These are phyloP conservation scores for Xylariomycetidae sp. DNA, from an alignment of 2,329 filamentous ascomycete species.

Conservation along the genomic window DNA sequence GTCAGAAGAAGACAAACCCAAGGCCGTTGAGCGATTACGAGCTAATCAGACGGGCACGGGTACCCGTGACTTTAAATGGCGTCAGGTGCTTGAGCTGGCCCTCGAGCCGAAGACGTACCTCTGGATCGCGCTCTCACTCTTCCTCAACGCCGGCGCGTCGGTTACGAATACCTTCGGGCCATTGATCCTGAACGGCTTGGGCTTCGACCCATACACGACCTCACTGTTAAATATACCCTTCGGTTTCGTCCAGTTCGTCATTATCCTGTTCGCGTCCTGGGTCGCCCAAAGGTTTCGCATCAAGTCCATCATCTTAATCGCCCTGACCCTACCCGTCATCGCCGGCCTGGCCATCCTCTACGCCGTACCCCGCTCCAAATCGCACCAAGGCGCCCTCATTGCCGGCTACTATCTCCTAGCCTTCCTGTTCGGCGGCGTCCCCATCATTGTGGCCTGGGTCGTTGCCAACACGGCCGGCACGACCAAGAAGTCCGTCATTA, in stretches of 20 bases:
- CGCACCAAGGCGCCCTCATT: constrained; percentile 44
- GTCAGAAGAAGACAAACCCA: constrained; percentile 57
- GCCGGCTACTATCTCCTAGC: constrained; percentile 62
- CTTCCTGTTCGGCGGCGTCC: constrained; percentile 63
- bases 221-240: constrained; percentile 65
- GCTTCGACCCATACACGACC: constrained; percentile 53
- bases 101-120: constrained; percentile 51
- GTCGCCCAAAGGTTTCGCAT: constrained; percentile 50
- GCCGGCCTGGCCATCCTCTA: constrained; percentile 56
- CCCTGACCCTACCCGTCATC: constrained; percentile 55
- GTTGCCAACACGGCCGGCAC: constrained; percentile 64
- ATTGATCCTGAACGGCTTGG: constrained; percentile 56
- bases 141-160: constrained; percentile 59
- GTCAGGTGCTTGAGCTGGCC: constrained; percentile 51
- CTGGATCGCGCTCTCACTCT: constrained; percentile 55
- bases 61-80: constrained; percentile 60
- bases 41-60: constrained; percentile 72
- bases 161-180: constrained; percentile 63
- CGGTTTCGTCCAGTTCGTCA: constrained; percentile 53
- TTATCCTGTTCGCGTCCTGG: constrained; percentile 55
- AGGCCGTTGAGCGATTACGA: constrained; percentile 65
- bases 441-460: constrained; percentile 64
- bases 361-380: constrained; percentile 38
- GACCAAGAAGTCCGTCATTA: constrained; percentile 62
- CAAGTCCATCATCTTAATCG: constrained; percentile 52